Percentiles rank a stretch among this genome's conserved stretches.
Evolutionary conservation across 805 yeast genomes (phyloP).

Genomic region (Candida quercuum): DNA sequence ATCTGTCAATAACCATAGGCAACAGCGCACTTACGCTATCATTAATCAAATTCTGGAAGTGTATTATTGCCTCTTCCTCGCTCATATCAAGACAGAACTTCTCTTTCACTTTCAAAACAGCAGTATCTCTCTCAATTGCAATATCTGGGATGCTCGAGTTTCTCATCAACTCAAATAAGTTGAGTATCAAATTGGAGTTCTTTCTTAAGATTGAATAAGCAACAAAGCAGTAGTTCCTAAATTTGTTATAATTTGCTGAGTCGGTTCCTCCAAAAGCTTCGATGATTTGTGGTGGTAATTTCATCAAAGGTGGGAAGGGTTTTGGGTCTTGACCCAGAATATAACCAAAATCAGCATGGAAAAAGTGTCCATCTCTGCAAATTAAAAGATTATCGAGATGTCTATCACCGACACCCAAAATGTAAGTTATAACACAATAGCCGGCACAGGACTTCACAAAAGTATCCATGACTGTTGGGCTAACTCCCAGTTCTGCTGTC

Average conservation of each 20-base stretch:
- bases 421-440: slow-evolving; percentile 91
- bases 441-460: slow-evolving; percentile 96
- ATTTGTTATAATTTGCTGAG: slow-evolving; percentile 79
- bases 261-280: slow-evolving; percentile 97
- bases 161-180: slow-evolving; percentile 89
- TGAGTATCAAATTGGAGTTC: slow-evolving; percentile 83
- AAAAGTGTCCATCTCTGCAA: slow-evolving; percentile 81
- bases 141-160: slow-evolving; percentile 92
- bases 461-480: slow-evolving; percentile 74
- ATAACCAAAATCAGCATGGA: slow-evolving; percentile 98
- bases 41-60: slow-evolving; percentile 89
- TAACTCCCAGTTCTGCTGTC: slow-evolving; percentile 28
- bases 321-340: slow-evolving; percentile 96
- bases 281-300: slow-evolving; percentile 90
- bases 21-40: slow-evolving; percentile 90
- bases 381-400: slow-evolving; percentile 87
- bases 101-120: slow-evolving; percentile 88
- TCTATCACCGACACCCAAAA: slow-evolving; percentile 95
- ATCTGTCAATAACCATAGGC: slow-evolving; percentile 91
- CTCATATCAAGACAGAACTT: slow-evolving; percentile 89
- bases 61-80: slow-evolving; percentile 93
- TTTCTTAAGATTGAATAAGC: slow-evolving; percentile 87
- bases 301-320: slow-evolving; percentile 98
- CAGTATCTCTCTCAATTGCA: slow-evolving; percentile 75
- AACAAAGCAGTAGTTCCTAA: slow-evolving; percentile 90